Base-by-base conservation (phyloP, 2,329 filamentous ascomycete genomes). In the Fusarium buxicola region DNA sequence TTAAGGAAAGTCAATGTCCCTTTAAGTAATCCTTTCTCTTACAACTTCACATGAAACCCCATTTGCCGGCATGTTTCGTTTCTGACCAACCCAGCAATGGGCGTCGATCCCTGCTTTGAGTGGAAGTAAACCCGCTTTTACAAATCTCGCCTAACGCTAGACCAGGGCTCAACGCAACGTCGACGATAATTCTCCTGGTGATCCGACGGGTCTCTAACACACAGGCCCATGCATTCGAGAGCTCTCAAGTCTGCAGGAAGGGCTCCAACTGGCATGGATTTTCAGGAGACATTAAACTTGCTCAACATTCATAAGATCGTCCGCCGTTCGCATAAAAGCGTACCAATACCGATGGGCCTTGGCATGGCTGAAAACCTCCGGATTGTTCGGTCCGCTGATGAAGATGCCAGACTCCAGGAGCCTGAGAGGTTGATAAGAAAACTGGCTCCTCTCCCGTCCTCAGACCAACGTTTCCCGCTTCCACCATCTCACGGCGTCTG, bases 151-250 rank as follows among this genome's bases (percentile, higher is more conserved):
- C 47, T 16, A 24, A 12, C 21, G 24, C 35, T 41, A 50, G 28
- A 4, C 35, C 5, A 41, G 35, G 35, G 27, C 5, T 13, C 15
- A 39, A 65, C 51, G 61, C 11, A 31, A 58, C 44, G 18, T 30
- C 15, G 31, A 31, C 18, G 46, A 38, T 35, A 21, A 8, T 25
- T 18, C 27, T 41, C 35, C 44, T 55, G 51, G 16, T 49, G 51
- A 55, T 55, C 51, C 11, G n/a, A 9, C 8, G 8, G 13, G 12
- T 6, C 24, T 15, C 25, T 3, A 6, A 21, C 28, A 15, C 11
- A n/a, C 27, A 32, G 11, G 41, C 18, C 6, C 30, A 13, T 18
- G 28, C 11, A 16, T 43, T 43, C 13, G 40, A 27, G 30, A 44
- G 15, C 21, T 46, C 43, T 30, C 4, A 34, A 46, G 43, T 6